Conservation (phyloP, 176 grass and related monocot species). For the Zoysia pacifica region DNA sequence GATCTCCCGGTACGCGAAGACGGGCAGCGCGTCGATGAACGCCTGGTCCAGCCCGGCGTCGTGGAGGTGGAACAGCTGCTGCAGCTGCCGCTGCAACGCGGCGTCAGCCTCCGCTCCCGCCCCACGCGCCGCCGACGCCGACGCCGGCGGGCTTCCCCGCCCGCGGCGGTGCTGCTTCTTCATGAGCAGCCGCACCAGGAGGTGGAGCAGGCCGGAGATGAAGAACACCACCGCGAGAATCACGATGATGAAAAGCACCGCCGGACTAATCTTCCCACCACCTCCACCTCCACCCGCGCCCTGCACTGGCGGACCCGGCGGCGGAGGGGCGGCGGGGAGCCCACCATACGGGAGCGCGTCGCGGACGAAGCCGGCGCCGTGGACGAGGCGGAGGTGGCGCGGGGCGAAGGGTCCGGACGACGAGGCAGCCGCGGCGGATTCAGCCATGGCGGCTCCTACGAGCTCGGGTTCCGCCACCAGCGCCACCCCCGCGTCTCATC, state of each 20-base stretch:
- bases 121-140: neutral
- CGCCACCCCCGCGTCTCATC: constrained; percentile 41
- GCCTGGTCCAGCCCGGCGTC: constrained; percentile 87
- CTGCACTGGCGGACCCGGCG: constrained; percentile 7
- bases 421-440: neutral
- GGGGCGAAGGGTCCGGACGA: constrained; percentile 28
- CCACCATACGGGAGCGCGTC: constrained; percentile 44
- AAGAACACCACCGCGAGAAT: constrained; percentile 89
- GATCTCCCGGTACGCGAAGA: constrained; percentile 85
- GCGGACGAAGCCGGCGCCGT: constrained; percentile 38
- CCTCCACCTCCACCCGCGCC: constrained; percentile 4
- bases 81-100: constrained; percentile 76
- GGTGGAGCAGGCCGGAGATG: constrained; percentile 89
- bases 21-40: constrained; percentile 86
- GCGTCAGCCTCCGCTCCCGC: constrained; percentile 45
- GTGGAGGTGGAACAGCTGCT: constrained; percentile 94
- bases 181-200: constrained; percentile 70
- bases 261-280: constrained; percentile 75
- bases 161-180: constrained; percentile 64
- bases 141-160: neutral
- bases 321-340: neutral
- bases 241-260: constrained; percentile 88
- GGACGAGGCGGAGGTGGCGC: constrained; percentile 32
- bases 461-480: constrained; percentile 6
- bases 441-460: constrained; percentile 51